Base-by-base conservation (phyloP, 164 flowering plant genomes). In the Protea cynaroides region DNA sequence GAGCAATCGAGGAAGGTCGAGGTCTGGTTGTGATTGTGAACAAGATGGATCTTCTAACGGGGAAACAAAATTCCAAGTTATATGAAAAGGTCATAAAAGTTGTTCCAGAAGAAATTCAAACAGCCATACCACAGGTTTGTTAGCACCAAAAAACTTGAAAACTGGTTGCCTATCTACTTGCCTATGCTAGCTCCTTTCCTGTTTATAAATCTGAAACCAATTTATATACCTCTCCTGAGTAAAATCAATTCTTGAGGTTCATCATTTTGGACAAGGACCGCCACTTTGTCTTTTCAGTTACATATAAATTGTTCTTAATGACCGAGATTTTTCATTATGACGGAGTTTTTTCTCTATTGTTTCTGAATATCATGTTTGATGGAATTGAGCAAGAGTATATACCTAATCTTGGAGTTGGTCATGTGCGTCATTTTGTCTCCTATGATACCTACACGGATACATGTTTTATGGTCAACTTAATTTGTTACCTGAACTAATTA, bases 1-100 rank as follows among this genome's bases (percentile, higher is more conserved):
- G 79, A 62, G 96, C 99, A 29, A 86, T 94, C 29, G 99, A 89
- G 75, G 99, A 91, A 81, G 99, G 99, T 25, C 89, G 99, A 56
- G 96, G 93, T 50, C 75, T 94, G 80, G 85, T 94, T 38, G 86
- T 94, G 37, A 75, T 94, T 69, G 96, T 88, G 74, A 94, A 91
- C 82, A 91, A 94, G 82, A 89, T 94, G 93, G 97, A 94, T 78
- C 88, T 88, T 68, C 74, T 94, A 54, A 81, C 75, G 66, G 91
- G 93, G 54, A 83, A 70, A 66, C 52, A 76, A 22, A 83, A 84
- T 62, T 56, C 79, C 7, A 68, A 69, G 56, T 59, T 72, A 57
- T 82, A 76, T 70, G 80, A 85, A 68, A 83, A 82, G 77, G 89
- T 94, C 59, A 64, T 79, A 66, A 78, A 87, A 62, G 90, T 85